A percentile compares a stretch with the other conserved stretches of the same genome.
Conservation (phyloP, 768 basidiomycete genomes). For the Leccinum disarticulatum region DNA sequence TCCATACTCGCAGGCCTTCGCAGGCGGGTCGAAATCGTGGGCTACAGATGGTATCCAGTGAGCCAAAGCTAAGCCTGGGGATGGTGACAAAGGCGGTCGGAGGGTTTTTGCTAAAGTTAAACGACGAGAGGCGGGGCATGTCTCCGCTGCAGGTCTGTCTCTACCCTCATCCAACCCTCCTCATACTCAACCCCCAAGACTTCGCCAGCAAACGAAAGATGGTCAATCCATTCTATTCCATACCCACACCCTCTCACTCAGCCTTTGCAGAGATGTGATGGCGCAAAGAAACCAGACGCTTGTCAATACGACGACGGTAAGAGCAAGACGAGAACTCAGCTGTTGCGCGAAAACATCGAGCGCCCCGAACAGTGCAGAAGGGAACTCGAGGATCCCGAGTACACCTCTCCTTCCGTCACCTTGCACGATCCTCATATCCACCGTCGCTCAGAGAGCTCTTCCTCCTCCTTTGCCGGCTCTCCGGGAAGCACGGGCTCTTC, state of each 20-base stretch:
- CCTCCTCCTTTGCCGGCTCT: slow-evolving; percentile 51
- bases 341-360: slow-evolving; percentile 74
- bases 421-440: slow-evolving; percentile 65
- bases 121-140: slow-evolving; percentile 40
- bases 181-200: slow-evolving; percentile 14
- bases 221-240: slow-evolving; percentile 36
- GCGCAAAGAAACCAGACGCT: slow-evolving; percentile 62
- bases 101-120: too few relatives aligned
- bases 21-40: too few relatives aligned
- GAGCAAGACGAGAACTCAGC: slow-evolving; percentile 78
- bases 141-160: slow-evolving; percentile 64
- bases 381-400: slow-evolving; percentile 76
- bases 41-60: too few relatives aligned
- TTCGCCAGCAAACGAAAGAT: slow-evolving; percentile 64
- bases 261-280: slow-evolving; percentile 66
- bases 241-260: slow-evolving; percentile 9
- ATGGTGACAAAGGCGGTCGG: too few relatives aligned
- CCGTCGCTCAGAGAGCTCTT: slow-evolving; percentile 45
- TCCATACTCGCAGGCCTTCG: too few relatives aligned
- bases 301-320: slow-evolving; percentile 87
- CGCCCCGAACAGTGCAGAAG: slow-evolving; percentile 69
- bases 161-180: not conserved
- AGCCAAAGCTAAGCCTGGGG: too few relatives aligned
- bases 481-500: slow-evolving; percentile 52
- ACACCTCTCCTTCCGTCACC: slow-evolving; percentile 63